Percentiles rank a stretch among this genome's conserved stretches.
These are phyloP conservation scores for Hemisphaericaspora nanyangensis DNA, from an alignment of 805 yeast species.

Conservation along the genomic window DNA sequence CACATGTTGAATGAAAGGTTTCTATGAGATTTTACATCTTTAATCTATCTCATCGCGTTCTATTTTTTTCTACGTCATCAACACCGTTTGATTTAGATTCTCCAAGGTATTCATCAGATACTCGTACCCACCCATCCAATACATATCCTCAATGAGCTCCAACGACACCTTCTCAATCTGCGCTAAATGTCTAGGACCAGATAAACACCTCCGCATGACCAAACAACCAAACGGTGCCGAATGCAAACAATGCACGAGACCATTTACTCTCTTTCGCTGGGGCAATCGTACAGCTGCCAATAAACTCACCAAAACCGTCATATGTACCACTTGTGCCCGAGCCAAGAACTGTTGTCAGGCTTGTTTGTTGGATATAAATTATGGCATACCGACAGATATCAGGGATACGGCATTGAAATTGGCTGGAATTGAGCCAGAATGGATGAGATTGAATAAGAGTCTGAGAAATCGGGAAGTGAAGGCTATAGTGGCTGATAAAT, in stretches of 20 bases:
- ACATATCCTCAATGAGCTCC: conserved; percentile 3
- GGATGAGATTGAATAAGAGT: conserved; percentile 15
- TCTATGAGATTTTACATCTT: too few relatives aligned
- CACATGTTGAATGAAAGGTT: too few relatives aligned
- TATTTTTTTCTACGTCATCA: too few relatives aligned
- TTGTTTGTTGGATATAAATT: conserved; percentile 78
- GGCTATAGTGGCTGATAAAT: conserved; percentile 46
- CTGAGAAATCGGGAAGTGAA: conserved; percentile 29
- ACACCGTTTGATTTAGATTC: too few relatives aligned
- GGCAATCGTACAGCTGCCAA: conserved; percentile 37
- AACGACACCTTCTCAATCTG: conserved; percentile 52
- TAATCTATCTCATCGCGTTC: too few relatives aligned
- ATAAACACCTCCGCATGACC: conserved; percentile 65
- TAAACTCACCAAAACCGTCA: conserved; percentile 54
- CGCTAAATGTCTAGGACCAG: conserved; percentile 65
- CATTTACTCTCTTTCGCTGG: conserved; percentile 83
- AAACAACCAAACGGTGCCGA: conserved; percentile 71
- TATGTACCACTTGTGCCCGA: conserved; percentile 78
- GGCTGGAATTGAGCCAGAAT: conserved; percentile 50
- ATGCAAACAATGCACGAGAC: conserved; percentile 81
- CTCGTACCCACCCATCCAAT: neutral
- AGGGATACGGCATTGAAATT: conserved; percentile 78
- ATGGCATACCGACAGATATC: conserved; percentile 73
- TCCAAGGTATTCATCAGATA: neutral
- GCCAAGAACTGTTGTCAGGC: conserved; percentile 82